A percentile compares a stretch with the other conserved stretches of the same genome.
Evolutionary conservation across 2,329 filamentous ascomycete species (phyloP).

Genomic region (Tympanopsis confertula): DNA sequence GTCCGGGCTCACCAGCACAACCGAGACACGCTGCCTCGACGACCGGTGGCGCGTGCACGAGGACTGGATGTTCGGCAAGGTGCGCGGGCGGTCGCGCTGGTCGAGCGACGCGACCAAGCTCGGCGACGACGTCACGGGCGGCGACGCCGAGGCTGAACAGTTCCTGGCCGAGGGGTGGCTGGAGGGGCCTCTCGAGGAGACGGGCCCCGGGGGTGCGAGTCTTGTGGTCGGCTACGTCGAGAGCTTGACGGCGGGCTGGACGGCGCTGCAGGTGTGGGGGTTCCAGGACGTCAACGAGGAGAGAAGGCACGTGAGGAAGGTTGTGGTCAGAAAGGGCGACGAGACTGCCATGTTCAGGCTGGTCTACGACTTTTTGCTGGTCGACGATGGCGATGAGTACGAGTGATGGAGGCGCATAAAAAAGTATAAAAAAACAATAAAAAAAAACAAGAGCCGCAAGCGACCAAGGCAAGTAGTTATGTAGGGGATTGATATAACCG

Average conservation of each 20-base stretch:
- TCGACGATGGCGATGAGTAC: neutral
- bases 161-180: slow-evolving; percentile 48
- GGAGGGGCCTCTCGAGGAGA: slow-evolving; percentile 36
- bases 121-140: slow-evolving; percentile 24
- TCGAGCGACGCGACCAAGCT: slow-evolving; percentile 17
- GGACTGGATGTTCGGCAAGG: slow-evolving; percentile 70
- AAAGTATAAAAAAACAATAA: too few species aligned
- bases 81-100: slow-evolving; percentile 48
- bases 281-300: slow-evolving; percentile 41
- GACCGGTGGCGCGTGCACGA: slow-evolving; percentile 45
- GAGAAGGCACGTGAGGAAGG: slow-evolving; percentile 38
- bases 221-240: slow-evolving; percentile 54
- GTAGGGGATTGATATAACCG: too few species aligned
- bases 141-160: slow-evolving; percentile 34
- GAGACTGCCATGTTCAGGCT: slow-evolving; percentile 37
- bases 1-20: slow-evolving; percentile 54
- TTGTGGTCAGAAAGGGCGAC: slow-evolving; percentile 37
- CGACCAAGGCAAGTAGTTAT: too few species aligned
- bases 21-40: slow-evolving; percentile 43
- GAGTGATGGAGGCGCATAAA: too few species aligned
- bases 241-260: slow-evolving; percentile 39
- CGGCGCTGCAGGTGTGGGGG: slow-evolving; percentile 46
- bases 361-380: slow-evolving; percentile 37
- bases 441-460: too few species aligned
- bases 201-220: slow-evolving; percentile 43